phyloP scores from a whole-genome alignment of 371 early-diverging fungal species.

The Mucor plumbeus region DNA sequence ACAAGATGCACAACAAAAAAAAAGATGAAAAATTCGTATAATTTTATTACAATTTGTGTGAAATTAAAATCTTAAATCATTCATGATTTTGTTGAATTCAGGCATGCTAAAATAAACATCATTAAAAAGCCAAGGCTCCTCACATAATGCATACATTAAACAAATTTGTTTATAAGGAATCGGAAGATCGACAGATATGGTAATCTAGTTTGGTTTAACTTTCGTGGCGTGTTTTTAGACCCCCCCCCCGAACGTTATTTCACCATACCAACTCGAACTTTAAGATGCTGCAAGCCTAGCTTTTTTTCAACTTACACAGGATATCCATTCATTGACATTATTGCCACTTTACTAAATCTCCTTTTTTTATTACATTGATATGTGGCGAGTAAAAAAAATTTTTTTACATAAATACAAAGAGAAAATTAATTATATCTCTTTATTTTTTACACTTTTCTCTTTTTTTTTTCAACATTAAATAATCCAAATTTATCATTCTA shows the following conservation, averaged over 20 bases:
- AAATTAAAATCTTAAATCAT: too few species aligned
- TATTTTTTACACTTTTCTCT: too few species aligned
- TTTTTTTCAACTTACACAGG: not conserved
- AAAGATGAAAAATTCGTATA: not conserved
- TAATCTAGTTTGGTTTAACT: not conserved
- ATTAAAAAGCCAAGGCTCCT: not conserved
- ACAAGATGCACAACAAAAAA: not conserved
- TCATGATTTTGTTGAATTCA: too few species aligned
- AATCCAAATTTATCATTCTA: too few species aligned
- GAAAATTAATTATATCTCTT: too few species aligned
- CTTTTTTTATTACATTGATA: not conserved
- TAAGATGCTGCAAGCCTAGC: conserved; percentile 12
- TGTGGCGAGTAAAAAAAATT: conserved; percentile 13
- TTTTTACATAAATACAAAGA: conserved; percentile 9
- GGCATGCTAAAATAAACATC: not conserved
- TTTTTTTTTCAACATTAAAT: conserved; percentile 1
- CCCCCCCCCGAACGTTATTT: not conserved
- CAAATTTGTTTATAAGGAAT: conserved; percentile 12
- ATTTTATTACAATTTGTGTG: not conserved
- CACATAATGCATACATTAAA: not conserved
- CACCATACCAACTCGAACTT: not conserved
- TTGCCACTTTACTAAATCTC: conserved; percentile 10
- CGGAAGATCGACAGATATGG: conserved; percentile 21
- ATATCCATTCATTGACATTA: not conserved
- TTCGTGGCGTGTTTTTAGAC: not conserved